Evolutionary conservation across 768 basidiomycete species (phyloP), one percentile per base, ranked within the genome.

Genomic region (Crucibulum laeve): DNA sequence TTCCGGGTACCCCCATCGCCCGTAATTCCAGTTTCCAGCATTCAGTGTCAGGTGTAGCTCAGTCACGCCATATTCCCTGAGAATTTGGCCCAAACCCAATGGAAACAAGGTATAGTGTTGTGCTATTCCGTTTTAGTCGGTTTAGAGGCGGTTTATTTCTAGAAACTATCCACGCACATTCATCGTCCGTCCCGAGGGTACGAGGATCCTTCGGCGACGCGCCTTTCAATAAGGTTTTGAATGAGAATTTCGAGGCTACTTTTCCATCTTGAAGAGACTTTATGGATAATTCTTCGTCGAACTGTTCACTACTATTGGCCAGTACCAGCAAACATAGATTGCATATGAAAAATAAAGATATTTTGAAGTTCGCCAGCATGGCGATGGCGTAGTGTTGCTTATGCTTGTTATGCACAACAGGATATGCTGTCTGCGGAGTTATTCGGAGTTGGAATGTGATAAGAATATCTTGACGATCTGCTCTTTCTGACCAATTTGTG

Each of bases 41-140:
- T 94, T 95, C 28, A 98, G 73, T 7, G 86, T 84, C 5, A 98
- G 77, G 54, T 94, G 90, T 17, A 98, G 72, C 51, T 95, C 91
- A 0, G 91, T 83, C 18, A 95, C 80, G 1, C 84, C 81, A 59
- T 94, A 88, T 61, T 87, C 79, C 44, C 84, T 81, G 15, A 97
- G 70, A 26, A 97, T 84, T 56, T 95, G 87, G 3, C 93, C 87
- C 14, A 98, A 71, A 2, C 86, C 74, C 13, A 95, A 76, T 0
- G 95, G 93, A 48, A 96, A 91, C 11, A 96, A 61, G 3, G 78
- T 82, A 52, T 92, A 92, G 54, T 96, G 92, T 61, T 90, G 89
- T 33, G 80, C 88, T 91, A 48, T 23, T 8, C 3, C 8, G 17
- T 17, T 42, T 15, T 4, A 21, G n/a, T 28, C 13, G 11, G 24